A percentile compares a stretch with the other conserved stretches of the same genome.
Evolutionary conservation across 2,329 filamentous ascomycete species (phyloP).

Genomic region (Arthrobotrys iridis): DNA sequence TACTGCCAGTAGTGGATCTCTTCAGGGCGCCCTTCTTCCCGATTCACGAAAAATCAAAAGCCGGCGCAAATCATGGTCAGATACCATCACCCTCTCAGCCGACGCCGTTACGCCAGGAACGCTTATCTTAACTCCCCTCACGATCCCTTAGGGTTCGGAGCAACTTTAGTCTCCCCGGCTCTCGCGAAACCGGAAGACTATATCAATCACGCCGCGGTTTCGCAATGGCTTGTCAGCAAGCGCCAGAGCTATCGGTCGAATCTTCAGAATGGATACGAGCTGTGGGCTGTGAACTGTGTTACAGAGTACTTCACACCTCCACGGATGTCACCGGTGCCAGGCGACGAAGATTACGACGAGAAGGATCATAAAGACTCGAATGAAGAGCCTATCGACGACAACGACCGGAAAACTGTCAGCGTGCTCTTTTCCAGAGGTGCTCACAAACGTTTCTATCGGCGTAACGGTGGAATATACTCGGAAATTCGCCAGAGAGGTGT

Average conservation of each 20-base stretch:
- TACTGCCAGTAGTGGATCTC: background rate
- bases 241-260: slow-evolving; percentile 43
- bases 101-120: slow-evolving; percentile 47
- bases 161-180: slow-evolving; percentile 44
- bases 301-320: slow-evolving; percentile 50
- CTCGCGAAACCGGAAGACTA: slow-evolving; percentile 45
- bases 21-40: background rate
- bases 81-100: slow-evolving; percentile 48
- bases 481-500: slow-evolving; percentile 33
- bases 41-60: slow-evolving; percentile 6
- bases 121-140: slow-evolving; percentile 45
- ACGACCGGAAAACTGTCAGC: slow-evolving; percentile 43
- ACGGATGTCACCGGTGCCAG: slow-evolving; percentile 41
- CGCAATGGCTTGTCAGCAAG: slow-evolving; percentile 44
- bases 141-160: slow-evolving; percentile 48
- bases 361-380: slow-evolving; percentile 47
- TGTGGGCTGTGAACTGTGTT: slow-evolving; percentile 46
- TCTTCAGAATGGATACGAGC: slow-evolving; percentile 46
- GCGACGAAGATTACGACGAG: slow-evolving; percentile 46
- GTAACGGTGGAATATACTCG: slow-evolving; percentile 49
- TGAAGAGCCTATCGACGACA: slow-evolving; percentile 49
- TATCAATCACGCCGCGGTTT: slow-evolving; percentile 46
- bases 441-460: slow-evolving; percentile 47
- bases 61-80: slow-evolving; percentile 39
- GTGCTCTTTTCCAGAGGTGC: slow-evolving; percentile 40